Conservation (phyloP, 352 stramenopile species). For the Pythium dissimile region DNA sequence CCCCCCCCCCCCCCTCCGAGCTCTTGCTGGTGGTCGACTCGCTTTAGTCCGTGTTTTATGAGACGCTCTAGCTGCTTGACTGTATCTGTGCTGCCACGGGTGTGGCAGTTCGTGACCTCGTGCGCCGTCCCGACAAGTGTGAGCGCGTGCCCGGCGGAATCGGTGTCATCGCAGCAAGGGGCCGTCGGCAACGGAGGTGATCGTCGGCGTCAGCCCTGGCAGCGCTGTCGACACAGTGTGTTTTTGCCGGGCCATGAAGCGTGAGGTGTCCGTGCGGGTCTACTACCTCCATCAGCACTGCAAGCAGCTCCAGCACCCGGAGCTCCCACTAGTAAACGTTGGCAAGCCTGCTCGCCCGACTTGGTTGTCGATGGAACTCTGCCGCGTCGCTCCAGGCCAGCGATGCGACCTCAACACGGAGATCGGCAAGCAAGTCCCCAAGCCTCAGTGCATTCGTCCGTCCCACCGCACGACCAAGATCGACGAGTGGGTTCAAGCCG, state of each 20-base stretch:
- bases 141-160: background rate
- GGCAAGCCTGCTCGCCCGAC: background rate
- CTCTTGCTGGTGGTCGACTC: no score
- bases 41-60: no score
- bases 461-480: slow-evolving; percentile 1
- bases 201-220: background rate
- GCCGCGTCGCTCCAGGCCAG: slow-evolving; percentile 9
- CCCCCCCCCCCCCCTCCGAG: no score
- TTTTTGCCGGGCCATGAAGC: background rate
- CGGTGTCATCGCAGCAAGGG: background rate
- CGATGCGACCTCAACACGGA: background rate
- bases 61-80: no score
- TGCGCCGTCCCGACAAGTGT: no score
- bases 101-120: no score
- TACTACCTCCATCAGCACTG: slow-evolving; percentile 10
- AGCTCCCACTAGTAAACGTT: slow-evolving; percentile 13
- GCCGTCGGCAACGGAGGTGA: background rate
- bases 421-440: slow-evolving; percentile 3
- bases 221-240: background rate
- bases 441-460: background rate
- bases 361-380: slow-evolving; percentile 20
- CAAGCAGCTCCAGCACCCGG: slow-evolving; percentile 1
- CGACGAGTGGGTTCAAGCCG: background rate
- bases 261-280: background rate
- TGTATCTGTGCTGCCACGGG: no score